These are phyloP conservation scores for Histomonas meleagridis DNA, from an alignment of 208 protist species.

Conservation along the genomic window DNA sequence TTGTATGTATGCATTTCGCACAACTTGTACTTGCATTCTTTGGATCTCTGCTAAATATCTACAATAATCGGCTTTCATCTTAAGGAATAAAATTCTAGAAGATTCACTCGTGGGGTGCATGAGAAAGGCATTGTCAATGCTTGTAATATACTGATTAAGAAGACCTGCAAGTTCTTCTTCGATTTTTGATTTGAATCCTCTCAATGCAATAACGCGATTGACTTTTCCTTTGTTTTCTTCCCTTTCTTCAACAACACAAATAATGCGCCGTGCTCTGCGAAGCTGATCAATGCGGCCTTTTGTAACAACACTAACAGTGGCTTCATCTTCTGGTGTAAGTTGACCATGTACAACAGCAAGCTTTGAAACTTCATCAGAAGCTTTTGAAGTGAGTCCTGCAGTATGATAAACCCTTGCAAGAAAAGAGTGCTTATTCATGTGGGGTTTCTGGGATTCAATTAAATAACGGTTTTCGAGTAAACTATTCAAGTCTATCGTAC, in stretches of 20 bases:
- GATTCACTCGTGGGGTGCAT: background rate
- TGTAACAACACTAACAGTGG: slow-evolving; percentile 28
- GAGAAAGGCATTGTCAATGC: slow-evolving; percentile 7
- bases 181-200: slow-evolving; percentile 24
- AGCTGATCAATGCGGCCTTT: slow-evolving; percentile 21
- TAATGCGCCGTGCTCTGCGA: background rate
- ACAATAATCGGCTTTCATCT: slow-evolving; percentile 28
- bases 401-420: slow-evolving; percentile 23
- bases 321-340: slow-evolving; percentile 27
- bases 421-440: slow-evolving; percentile 22
- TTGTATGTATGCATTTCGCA: background rate
- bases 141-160: background rate
- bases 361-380: background rate
- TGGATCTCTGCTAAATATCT: slow-evolving; percentile 20
- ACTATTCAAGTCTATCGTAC: too few species aligned
- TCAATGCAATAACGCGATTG: background rate
- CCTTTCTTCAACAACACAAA: slow-evolving; percentile 3
- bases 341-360: background rate
- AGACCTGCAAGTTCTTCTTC: slow-evolving; percentile 18
- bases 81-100: slow-evolving; percentile 11
- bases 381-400: background rate
- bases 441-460: too few species aligned
- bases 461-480: too few species aligned
- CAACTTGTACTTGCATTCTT: background rate
- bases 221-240: slow-evolving; percentile 34